Evolutionary conservation across 306 rosid species (phyloP), one percentile per base, ranked within the genome.

Genomic region (Castanea mollissima): DNA sequence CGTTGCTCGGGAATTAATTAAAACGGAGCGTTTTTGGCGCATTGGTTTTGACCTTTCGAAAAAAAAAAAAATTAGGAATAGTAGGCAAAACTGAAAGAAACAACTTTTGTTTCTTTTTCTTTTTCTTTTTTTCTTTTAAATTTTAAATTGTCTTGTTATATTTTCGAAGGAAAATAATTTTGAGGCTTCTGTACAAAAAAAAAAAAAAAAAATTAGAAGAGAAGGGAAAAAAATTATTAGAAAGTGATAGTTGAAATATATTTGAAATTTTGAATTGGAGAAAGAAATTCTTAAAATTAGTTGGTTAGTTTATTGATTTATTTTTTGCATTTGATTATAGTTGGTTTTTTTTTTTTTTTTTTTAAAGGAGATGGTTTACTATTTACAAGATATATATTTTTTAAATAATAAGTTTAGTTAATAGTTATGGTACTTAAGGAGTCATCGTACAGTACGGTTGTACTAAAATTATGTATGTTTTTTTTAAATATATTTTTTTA

Each of bases 11-110:
- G 65, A 3, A 74, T 23, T 23, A 18, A 8, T 41, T 41, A 41
- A 41, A 41, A 18, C 84, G 62, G 3, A 74, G 54, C 25, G 77
- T 84, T 13, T 84, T 13, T 71, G 74, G 78, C 74, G 67, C 76
- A 57, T 78, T 74, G 78, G 73, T 5, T 20, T 82, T 25, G 62
- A 27, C 62, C 14, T 6, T 19, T 11, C 8, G 21, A 5, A 29
- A 49, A 8, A 6, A 1, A 3, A 44, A 5, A 8, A 16, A 55
- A 18, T 12, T 10, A 31, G 38, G 44, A 6, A 6, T 38, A 38
- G 44, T 38, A 38, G 78, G 34, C 59, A 13, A 55, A 59, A 71
- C 80, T 19, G 69, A 35, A 55, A 68, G 68, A 34, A 69, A 71
- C 46, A 51, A 20, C 52, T 14, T 70, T 52, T 68, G 54, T 67